Evolutionary conservation across 352 stramenopile species (phyloP).

Genomic region (Globisporangium megalacanthum): DNA sequence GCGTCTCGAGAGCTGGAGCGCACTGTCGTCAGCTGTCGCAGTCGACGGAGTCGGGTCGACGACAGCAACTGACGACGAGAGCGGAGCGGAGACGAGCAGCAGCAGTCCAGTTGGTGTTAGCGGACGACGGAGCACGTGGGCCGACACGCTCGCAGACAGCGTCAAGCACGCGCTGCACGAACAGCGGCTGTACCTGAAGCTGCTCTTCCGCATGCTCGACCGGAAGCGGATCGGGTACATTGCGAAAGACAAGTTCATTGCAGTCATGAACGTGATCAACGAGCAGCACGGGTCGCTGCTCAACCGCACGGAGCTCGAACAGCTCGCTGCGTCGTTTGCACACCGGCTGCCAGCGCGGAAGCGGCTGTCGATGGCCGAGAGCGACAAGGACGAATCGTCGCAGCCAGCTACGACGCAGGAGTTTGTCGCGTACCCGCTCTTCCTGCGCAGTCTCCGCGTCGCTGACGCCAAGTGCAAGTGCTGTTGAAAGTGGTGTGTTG

Average conservation of each 20-base stretch:
- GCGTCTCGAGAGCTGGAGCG: slow-evolving; percentile 52
- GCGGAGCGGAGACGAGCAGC: slow-evolving; percentile 15
- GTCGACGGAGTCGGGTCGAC: slow-evolving; percentile 8
- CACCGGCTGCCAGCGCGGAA: slow-evolving; percentile 20
- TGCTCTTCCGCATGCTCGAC: slow-evolving; percentile 74
- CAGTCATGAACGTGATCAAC: slow-evolving; percentile 71
- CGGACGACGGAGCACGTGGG: slow-evolving; percentile 44
- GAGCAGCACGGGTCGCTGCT: slow-evolving; percentile 60
- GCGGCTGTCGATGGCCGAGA: slow-evolving; percentile 14
- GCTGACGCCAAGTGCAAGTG: slow-evolving; percentile 31
- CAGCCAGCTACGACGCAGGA: slow-evolving; percentile 6
- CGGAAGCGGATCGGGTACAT: slow-evolving; percentile 60
- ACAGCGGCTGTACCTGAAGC: slow-evolving; percentile 76
- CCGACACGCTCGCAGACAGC: slow-evolving; percentile 58
- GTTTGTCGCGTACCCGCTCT: slow-evolving; percentile 65
- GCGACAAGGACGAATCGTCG: slow-evolving; percentile 12
- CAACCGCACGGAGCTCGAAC: slow-evolving; percentile 51
- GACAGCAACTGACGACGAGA: slow-evolving; percentile 21
- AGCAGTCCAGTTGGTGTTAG: slow-evolving; percentile 3
- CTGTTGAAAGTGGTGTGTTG: slow-evolving; percentile 11
- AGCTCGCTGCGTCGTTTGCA: slow-evolving; percentile 59
- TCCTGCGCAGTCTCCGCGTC: slow-evolving; percentile 66
- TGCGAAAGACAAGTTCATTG: slow-evolving; percentile 63
- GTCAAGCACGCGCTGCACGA: slow-evolving; percentile 74
- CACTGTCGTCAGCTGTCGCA: slow-evolving; percentile 19